These are phyloP conservation scores for Brettanomyces custersianus DNA, from an alignment of 805 yeast species.

Conservation along the genomic window DNA sequence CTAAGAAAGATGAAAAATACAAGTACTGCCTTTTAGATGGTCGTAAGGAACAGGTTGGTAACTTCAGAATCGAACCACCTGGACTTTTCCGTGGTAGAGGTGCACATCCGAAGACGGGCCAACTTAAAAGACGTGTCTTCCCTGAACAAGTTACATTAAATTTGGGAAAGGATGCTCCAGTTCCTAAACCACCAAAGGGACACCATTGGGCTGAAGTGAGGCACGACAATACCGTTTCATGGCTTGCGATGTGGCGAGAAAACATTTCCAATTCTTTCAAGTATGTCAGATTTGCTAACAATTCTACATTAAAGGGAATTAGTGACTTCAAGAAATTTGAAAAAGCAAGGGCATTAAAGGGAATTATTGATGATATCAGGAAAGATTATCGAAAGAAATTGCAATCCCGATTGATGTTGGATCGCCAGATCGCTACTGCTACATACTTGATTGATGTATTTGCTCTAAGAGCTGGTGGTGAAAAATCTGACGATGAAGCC, in stretches of 20 bases:
- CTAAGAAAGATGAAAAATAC: slow-evolving; percentile 68
- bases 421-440: slow-evolving; percentile 89
- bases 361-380: slow-evolving; percentile 65
- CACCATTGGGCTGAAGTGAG: slow-evolving; percentile 85
- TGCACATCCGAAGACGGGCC: slow-evolving; percentile 94
- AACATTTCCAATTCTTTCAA: slow-evolving; percentile 77
- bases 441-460: slow-evolving; percentile 86
- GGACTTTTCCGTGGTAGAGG: slow-evolving; percentile 95
- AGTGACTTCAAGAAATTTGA: slow-evolving; percentile 89
- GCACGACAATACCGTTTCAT: slow-evolving; percentile 84
- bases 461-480: slow-evolving; percentile 97
- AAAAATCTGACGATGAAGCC: slow-evolving; percentile 94
- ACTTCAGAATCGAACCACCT: slow-evolving; percentile 93
- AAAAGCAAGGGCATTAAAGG: slow-evolving; percentile 78
- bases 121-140: slow-evolving; percentile 70
- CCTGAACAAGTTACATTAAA: slow-evolving; percentile 90
- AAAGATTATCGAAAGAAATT: slow-evolving; percentile 62
- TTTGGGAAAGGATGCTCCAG: slow-evolving; percentile 57
- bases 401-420: slow-evolving; percentile 69
- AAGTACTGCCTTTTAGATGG: slow-evolving; percentile 79
- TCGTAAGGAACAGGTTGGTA: slow-evolving; percentile 85
- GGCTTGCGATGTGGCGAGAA: slow-evolving; percentile 98
- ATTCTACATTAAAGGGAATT: slow-evolving; percentile 83
- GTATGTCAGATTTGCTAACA: slow-evolving; percentile 87
- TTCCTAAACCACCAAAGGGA: slow-evolving; percentile 82